These are phyloP conservation scores for Pyronema omphalodes DNA, from an alignment of 495 filamentous ascomycete species.

Conservation along the genomic window DNA sequence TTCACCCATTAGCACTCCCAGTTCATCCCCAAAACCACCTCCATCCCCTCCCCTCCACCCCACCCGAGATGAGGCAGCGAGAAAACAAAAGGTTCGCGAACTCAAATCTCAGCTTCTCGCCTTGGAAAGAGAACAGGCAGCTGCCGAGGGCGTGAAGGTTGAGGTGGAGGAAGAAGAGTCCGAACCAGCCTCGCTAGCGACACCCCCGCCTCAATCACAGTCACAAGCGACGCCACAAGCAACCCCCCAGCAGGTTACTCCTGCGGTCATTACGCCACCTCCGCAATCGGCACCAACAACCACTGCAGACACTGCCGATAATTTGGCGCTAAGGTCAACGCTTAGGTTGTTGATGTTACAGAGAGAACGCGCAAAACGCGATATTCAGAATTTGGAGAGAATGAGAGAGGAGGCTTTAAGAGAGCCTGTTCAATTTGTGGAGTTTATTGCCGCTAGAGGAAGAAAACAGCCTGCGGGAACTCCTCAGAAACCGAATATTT, in stretches of 20 bases:
- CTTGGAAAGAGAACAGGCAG: too few species aligned
- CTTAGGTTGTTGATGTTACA: conserved; percentile 22
- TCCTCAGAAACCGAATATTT: conserved; percentile 2
- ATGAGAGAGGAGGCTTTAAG: conserved; percentile 15
- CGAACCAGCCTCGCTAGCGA: conserved; percentile 5
- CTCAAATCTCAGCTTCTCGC: neutral
- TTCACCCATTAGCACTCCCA: conserved; percentile 19
- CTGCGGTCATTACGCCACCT: conserved; percentile 2
- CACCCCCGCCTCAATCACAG: conserved; percentile 6
- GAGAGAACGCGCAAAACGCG: conserved; percentile 19
- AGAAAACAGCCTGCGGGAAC: neutral
- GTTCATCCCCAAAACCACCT: conserved; percentile 17
- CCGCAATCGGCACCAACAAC: conserved; percentile 1
- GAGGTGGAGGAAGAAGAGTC: too few species aligned
- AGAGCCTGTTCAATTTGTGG: conserved; percentile 19
- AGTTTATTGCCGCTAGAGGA: conserved; percentile 8
- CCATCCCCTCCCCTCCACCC: conserved; percentile 20
- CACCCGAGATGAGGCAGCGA: neutral
- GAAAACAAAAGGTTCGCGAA: neutral
- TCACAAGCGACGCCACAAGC: conserved; percentile 15
- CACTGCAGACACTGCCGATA: conserved; percentile 1
- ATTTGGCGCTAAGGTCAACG: conserved; percentile 16
- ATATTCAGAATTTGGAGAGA: conserved; percentile 17
- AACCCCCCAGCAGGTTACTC: conserved; percentile 12
- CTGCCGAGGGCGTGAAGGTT: too few species aligned